These are phyloP conservation scores for Sarocladium oryzae DNA, from an alignment of 2,329 filamentous ascomycete genomes.

Conservation along the genomic window DNA sequence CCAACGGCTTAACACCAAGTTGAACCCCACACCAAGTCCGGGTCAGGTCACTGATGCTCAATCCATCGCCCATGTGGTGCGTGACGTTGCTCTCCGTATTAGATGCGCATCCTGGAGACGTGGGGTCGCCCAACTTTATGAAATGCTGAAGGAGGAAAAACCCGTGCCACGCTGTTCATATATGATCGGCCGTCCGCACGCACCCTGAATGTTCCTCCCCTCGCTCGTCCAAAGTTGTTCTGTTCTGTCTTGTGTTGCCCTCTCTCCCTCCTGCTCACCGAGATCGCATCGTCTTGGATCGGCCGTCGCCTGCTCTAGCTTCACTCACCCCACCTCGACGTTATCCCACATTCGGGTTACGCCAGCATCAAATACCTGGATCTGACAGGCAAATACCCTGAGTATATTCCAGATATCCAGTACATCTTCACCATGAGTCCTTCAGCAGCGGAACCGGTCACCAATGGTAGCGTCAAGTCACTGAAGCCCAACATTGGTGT, in stretches of 20 bases:
- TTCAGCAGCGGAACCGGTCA: slow-evolving; percentile 24
- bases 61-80: not conserved
- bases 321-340: not conserved
- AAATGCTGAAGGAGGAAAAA: slow-evolving; percentile 1
- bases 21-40: slow-evolving; percentile 2
- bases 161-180: slow-evolving; percentile 1
- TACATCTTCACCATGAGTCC: slow-evolving; percentile 25
- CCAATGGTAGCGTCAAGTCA: slow-evolving; percentile 18
- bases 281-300: not conserved
- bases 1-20: slow-evolving; percentile 4
- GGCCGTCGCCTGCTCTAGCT: not conserved
- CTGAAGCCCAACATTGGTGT: slow-evolving; percentile 87
- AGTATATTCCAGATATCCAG: not conserved
- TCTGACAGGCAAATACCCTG: not conserved
- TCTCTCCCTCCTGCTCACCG: not conserved
- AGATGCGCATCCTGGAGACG: slow-evolving; percentile 2
- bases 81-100: slow-evolving; percentile 5
- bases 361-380: not conserved
- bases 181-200: slow-evolving; percentile 3
- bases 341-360: not conserved
- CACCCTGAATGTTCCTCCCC: slow-evolving; percentile 2
- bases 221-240: not conserved
- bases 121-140: slow-evolving; percentile 2
- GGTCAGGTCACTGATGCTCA: not conserved
- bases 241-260: not conserved